These are phyloP conservation scores for Lachancea nothofagi DNA, from an alignment of 805 yeast species.

Conservation along the genomic window DNA sequence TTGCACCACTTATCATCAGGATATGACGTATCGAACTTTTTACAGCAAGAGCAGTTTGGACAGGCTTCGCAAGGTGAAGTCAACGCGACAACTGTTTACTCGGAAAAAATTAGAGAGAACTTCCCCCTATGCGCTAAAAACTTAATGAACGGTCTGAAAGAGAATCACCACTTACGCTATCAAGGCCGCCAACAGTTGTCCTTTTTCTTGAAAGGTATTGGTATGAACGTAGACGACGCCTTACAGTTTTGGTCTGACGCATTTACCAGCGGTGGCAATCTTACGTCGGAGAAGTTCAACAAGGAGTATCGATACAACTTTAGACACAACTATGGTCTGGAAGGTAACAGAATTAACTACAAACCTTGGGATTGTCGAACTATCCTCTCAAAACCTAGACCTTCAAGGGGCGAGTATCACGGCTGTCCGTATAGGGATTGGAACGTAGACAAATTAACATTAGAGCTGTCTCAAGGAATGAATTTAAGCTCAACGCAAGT, in stretches of 20 bases:
- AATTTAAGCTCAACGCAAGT: conserved; percentile 43
- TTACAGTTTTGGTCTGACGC: conserved; percentile 74
- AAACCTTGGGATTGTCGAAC: conserved; percentile 81
- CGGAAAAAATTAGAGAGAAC: conserved; percentile 50
- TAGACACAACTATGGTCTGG: conserved; percentile 85
- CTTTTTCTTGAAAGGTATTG: conserved; percentile 82
- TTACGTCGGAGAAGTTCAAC: conserved; percentile 68
- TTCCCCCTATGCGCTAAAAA: conserved; percentile 79
- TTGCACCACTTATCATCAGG: conserved; percentile 72
- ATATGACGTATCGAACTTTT: conserved; percentile 51
- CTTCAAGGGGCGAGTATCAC: conserved; percentile 64
- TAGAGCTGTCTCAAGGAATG: conserved; percentile 53
- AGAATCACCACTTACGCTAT: conserved; percentile 70
- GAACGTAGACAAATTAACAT: conserved; percentile 54
- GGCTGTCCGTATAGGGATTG: conserved; percentile 92
- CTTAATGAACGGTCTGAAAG: conserved; percentile 55
- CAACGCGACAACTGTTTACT: conserved; percentile 55
- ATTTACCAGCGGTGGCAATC: conserved; percentile 50
- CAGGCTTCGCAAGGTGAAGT: conserved; percentile 42
- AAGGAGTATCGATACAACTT: conserved; percentile 87
- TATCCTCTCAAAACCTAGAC: conserved; percentile 66
- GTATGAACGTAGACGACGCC: conserved; percentile 83
- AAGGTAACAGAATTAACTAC: conserved; percentile 82
- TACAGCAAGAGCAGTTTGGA: conserved; percentile 34
- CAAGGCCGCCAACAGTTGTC: conserved; percentile 82